phyloP scores from a whole-genome alignment of 1,139 yeast genomes.

The Diutina catenulata region DNA sequence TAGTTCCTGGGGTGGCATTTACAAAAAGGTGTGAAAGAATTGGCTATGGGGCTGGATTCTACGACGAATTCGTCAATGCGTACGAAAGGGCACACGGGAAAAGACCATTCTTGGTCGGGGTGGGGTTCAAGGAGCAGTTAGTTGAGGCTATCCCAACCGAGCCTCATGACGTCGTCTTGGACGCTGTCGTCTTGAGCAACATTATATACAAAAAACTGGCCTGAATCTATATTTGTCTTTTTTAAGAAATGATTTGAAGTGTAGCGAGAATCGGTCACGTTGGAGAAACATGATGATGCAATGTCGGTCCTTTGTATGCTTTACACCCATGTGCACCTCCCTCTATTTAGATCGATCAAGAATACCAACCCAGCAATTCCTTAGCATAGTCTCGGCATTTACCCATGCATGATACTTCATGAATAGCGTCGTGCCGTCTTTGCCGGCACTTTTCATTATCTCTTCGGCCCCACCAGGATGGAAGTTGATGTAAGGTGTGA shows the following conservation, averaged over 20 bases:
- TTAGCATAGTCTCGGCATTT: constrained; percentile 71
- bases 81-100: not conserved
- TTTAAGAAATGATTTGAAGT: too few relatives aligned
- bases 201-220: not conserved
- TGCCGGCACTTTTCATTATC: constrained; percentile 70
- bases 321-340: too few relatives aligned
- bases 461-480: constrained; percentile 92
- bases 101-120: not conserved
- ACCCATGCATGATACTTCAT: constrained; percentile 85
- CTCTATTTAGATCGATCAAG: too few relatives aligned
- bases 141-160: not conserved
- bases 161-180: not conserved
- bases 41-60: constrained; percentile 3
- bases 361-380: constrained; percentile 69
- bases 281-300: too few relatives aligned
- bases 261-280: too few relatives aligned
- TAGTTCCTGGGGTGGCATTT: constrained; percentile 4
- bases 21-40: not conserved
- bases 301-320: too few relatives aligned
- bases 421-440: constrained; percentile 73
- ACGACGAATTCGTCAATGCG: constrained; percentile 2
- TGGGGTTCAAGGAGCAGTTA: constrained; percentile 1
- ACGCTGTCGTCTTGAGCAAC: not conserved
- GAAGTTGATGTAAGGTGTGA: constrained; percentile 69
- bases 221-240: too few relatives aligned